Conservation (phyloP, 2,329 filamentous ascomycete species). For the Penicillium janthinellum region DNA sequence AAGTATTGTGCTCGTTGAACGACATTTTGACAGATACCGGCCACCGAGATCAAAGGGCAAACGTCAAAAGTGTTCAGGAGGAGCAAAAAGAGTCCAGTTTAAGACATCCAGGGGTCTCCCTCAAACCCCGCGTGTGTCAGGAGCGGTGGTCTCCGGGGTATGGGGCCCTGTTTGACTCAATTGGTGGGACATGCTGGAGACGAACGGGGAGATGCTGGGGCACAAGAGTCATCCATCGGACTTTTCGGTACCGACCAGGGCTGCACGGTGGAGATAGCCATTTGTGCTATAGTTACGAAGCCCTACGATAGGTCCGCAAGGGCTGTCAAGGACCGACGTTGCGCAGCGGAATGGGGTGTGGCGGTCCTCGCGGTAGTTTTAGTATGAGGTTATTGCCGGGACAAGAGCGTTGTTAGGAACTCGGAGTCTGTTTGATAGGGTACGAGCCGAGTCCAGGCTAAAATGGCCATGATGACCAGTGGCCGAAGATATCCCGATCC, state of each 20-base stretch:
- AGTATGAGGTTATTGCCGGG: conserved; percentile 4
- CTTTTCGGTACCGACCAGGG: neutral
- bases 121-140: conserved; percentile 10
- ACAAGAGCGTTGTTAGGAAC: neutral
- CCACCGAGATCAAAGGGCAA: neutral
- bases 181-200: conserved; percentile 2
- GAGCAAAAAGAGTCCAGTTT: neutral
- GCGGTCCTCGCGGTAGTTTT: conserved; percentile 5
- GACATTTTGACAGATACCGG: conserved; percentile 7
- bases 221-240: neutral
- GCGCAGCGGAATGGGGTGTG: neutral
- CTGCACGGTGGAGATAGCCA: neutral
- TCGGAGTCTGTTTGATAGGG: neutral
- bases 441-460: neutral
- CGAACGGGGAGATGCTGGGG: neutral
- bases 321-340: neutral
- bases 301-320: neutral
- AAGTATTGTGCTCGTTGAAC: neutral
- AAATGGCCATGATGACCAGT: neutral
- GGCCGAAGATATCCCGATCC: neutral
- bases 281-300: neutral
- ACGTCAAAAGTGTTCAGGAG: neutral
- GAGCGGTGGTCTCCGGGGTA: conserved; percentile 6
- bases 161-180: conserved; percentile 1
- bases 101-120: neutral